Evolutionary conservation across 192 early-diverging fungal species (phyloP), one percentile per base, ranked within the genome.

Genomic region (Chytriomyces sp.): DNA sequence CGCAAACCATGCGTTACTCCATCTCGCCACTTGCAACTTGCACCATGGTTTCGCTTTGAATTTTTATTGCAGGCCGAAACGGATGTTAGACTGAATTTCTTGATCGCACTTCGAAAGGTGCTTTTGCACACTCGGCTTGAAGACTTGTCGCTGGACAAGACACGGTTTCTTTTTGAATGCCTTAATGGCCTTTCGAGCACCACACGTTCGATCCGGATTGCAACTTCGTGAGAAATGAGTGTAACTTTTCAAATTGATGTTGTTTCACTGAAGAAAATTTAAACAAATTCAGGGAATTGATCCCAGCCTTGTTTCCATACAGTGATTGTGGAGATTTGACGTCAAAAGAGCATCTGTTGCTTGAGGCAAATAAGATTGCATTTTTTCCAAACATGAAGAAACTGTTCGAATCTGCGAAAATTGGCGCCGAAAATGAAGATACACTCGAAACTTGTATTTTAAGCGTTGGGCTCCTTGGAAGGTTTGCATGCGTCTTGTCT

Each of bases 331-430:
- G 45, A 45, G 71, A 73, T 23, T 62, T 73, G 28, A 59, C n/a
- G 10, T 75, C 73, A 50, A 18, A 11, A 18, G 73, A 75, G 35
- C 62, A 64, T 66, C 6, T 26, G 45, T 45, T 65, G 5, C 46
- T 75, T 9, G 73, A 75, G 48, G 18, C 73, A 1, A 75, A 75
- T 63, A 75, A 64, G 50, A 16, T 75, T 3, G 6, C 6, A 16
- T 75, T 75, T 47, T 75, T 75, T 28, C 9, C 44, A n/a, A 65
- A 48, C 45, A 47, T 75, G 45, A 75, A 75, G 46, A 24, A 26
- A 63, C 46, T 75, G 11, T 18, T 75, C 5, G 73, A 75, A 24
- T 26, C 24, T 6, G 48, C 63, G 24, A 71, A 24, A 59, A 35
- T 35, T 35, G 24, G 23, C 7, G 35, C 7, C 16, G 59, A 61